Percentiles rank a stretch among this genome's conserved stretches.
Conservation (phyloP, 495 filamentous ascomycete species). For the Hyaloscypha hepaticicola region DNA sequence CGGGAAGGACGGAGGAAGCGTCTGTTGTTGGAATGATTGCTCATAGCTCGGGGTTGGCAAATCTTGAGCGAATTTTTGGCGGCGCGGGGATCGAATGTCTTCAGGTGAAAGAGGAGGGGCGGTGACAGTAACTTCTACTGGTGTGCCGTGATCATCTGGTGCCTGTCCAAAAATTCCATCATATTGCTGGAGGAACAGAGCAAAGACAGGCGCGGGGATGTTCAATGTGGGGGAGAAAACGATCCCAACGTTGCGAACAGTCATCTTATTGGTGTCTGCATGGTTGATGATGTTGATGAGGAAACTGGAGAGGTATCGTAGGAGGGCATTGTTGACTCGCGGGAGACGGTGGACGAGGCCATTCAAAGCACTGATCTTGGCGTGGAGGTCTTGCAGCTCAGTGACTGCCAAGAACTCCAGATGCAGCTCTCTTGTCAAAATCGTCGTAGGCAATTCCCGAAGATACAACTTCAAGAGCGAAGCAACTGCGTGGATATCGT, state of each 20-base stretch:
- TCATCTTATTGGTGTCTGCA: constrained; percentile 94
- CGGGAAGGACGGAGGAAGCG: constrained; percentile 24
- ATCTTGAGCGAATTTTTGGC: constrained; percentile 65
- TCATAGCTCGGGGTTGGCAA: constrained; percentile 64
- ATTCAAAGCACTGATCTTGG: constrained; percentile 83
- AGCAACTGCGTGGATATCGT: constrained; percentile 95
- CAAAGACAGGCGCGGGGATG: constrained; percentile 93
- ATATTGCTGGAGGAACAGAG: constrained; percentile 89
- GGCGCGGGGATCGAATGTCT: constrained; percentile 63
- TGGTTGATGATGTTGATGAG: constrained; percentile 88
- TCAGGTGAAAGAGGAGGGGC: constrained; percentile 51
- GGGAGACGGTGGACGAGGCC: constrained; percentile 83
- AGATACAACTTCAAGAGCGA: constrained; percentile 93
- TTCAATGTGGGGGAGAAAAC: constrained; percentile 98
- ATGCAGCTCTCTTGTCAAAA: constrained; percentile 87
- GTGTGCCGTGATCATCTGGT: constrained; percentile 52
- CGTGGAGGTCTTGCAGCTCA: constrained; percentile 69
- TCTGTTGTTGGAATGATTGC: constrained; percentile 47
- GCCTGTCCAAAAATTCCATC: constrained; percentile 78
- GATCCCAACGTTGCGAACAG: constrained; percentile 93
- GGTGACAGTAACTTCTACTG: constrained; percentile 45
- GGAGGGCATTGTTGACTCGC: constrained; percentile 70
- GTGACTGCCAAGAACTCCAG: constrained; percentile 84
- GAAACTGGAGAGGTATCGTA: constrained; percentile 81
- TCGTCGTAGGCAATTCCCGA: constrained; percentile 84